These are phyloP conservation scores for Candida taoyuanica DNA, from an alignment of 805 yeast species.

Conservation along the genomic window DNA sequence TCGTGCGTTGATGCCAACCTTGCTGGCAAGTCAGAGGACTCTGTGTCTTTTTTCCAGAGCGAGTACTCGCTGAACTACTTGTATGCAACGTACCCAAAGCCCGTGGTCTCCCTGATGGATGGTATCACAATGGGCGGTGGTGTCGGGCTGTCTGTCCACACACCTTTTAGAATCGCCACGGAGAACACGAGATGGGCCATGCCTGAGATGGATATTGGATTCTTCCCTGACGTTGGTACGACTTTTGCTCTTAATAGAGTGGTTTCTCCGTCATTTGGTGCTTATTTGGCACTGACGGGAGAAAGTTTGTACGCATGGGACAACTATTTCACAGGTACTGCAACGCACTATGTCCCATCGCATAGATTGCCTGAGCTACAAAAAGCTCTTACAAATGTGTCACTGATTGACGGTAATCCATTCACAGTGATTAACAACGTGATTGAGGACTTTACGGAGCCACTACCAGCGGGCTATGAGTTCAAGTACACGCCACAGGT, in stretches of 20 bases:
- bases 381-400: slow-evolving; percentile 50
- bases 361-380: slow-evolving; percentile 57
- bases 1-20: slow-evolving; percentile 62
- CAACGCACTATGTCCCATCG: slow-evolving; percentile 83
- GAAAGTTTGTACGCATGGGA: slow-evolving; percentile 73
- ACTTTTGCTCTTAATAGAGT: slow-evolving; percentile 82
- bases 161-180: slow-evolving; percentile 90
- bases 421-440: slow-evolving; percentile 55
- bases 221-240: slow-evolving; percentile 94
- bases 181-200: slow-evolving; percentile 89
- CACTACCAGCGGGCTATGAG: slow-evolving; percentile 56
- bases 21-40: slow-evolving; percentile 39
- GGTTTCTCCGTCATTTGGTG: slow-evolving; percentile 73
- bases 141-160: slow-evolving; percentile 85
- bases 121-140: slow-evolving; percentile 99
- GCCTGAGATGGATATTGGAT: slow-evolving; percentile 98
- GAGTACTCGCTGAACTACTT: slow-evolving; percentile 82
- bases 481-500: slow-evolving; percentile 54
- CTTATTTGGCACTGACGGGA: slow-evolving; percentile 84
- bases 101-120: slow-evolving; percentile 78
- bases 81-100: slow-evolving; percentile 80
- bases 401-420: slow-evolving; percentile 26
- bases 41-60: slow-evolving; percentile 63
- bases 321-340: slow-evolving; percentile 76
- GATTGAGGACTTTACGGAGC: slow-evolving; percentile 73